Conservation (phyloP, 805 yeast species). For the Candida qinlingensis region DNA sequence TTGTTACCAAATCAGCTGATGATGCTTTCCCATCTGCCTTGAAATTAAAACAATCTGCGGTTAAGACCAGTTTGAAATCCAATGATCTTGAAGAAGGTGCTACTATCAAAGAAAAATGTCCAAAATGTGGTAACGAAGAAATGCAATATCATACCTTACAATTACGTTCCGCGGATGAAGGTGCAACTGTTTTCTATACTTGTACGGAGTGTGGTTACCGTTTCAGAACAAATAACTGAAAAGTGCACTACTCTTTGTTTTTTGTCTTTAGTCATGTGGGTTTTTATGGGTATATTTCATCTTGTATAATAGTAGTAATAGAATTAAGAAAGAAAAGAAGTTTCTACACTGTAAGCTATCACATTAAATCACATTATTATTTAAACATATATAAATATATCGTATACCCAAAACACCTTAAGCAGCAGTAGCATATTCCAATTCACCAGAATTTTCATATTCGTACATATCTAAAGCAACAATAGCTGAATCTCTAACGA, state of each 20-base stretch:
- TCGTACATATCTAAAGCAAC: constrained; percentile 99
- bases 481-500: constrained; percentile 93
- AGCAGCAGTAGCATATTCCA: constrained; percentile 54
- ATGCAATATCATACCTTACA: constrained; percentile 98
- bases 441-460: constrained; percentile 78
- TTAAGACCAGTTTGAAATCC: constrained; percentile 73
- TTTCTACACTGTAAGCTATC: not conserved
- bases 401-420: constrained; percentile 1
- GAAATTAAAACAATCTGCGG: constrained; percentile 79
- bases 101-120: constrained; percentile 94
- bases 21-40: constrained; percentile 91
- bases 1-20: constrained; percentile 80
- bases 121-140: constrained; percentile 97
- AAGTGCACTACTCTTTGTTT: no score
- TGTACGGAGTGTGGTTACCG: constrained; percentile 91
- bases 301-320: constrained; percentile 6
- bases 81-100: constrained; percentile 93
- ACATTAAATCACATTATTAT: not conserved
- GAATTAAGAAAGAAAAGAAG: not conserved
- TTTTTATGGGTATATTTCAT: not conserved
- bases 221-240: constrained; percentile 85
- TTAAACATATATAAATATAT: constrained; percentile 2
- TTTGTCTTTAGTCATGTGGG: not conserved
- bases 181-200: constrained; percentile 97
- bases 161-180: constrained; percentile 97